Conservation (phyloP, 2,329 filamentous ascomycete genomes). For the Pestalotiopsis sp. region DNA sequence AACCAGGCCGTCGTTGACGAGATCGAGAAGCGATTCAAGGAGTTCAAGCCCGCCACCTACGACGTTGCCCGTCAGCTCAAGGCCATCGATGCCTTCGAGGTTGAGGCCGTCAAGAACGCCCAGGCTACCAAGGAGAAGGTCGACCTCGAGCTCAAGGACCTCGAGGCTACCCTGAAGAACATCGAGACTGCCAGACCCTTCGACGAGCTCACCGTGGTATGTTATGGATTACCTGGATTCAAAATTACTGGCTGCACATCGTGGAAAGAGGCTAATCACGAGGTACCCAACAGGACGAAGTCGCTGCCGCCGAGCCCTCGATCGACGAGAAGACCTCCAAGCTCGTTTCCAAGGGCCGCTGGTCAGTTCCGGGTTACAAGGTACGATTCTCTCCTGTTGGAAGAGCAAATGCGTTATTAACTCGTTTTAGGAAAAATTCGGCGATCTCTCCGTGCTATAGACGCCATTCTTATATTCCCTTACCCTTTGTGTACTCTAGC, state of each 20-base stretch:
- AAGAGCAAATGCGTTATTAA: slow-evolving; percentile 42
- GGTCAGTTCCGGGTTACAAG: slow-evolving; percentile 99
- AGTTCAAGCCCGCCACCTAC: slow-evolving; percentile 91
- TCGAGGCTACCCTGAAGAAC: slow-evolving; percentile 94
- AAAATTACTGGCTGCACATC: neutral
- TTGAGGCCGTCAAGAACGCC: slow-evolving; percentile 94
- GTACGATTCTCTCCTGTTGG: slow-evolving; percentile 53
- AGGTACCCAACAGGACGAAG: slow-evolving; percentile 71
- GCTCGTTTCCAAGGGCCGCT: slow-evolving; percentile 96
- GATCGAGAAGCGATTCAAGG: slow-evolving; percentile 93
- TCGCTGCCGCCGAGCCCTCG: slow-evolving; percentile 89
- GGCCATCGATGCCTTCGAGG: slow-evolving; percentile 97
- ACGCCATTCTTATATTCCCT: slow-evolving; percentile 39
- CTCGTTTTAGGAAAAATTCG: slow-evolving; percentile 86
- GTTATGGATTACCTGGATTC: slow-evolving; percentile 63
- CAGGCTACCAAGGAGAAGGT: slow-evolving; percentile 96
- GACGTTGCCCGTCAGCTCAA: slow-evolving; percentile 93
- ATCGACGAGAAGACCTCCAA: slow-evolving; percentile 96
- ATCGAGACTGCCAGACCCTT: slow-evolving; percentile 96
- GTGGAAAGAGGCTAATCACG: slow-evolving; percentile 21
- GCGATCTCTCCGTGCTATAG: slow-evolving; percentile 94
- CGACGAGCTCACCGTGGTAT: slow-evolving; percentile 94
- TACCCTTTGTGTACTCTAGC: slow-evolving; percentile 68
- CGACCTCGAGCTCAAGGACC: slow-evolving; percentile 89
- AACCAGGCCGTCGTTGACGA: slow-evolving; percentile 95